These are phyloP conservation scores for Cordyceps fumosorosea DNA, from an alignment of 2,329 filamentous ascomycete genomes.

Conservation along the genomic window DNA sequence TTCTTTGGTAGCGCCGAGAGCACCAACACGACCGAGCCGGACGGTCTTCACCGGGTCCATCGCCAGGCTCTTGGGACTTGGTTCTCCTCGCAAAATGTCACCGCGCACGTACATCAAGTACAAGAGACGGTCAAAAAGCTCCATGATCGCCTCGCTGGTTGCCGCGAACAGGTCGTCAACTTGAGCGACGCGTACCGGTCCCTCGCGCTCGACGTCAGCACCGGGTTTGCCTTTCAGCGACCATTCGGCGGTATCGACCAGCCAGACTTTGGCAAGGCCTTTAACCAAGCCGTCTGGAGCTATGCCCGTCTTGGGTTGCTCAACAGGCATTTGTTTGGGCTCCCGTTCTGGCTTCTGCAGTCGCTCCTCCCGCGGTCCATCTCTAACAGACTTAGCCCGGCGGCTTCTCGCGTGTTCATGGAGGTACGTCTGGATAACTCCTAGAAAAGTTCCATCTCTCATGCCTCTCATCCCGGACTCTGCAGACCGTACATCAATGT, in stretches of 20 bases:
- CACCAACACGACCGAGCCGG: neutral
- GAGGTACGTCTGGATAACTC: neutral
- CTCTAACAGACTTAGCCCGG: neutral
- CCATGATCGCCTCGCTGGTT: neutral
- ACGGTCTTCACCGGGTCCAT: neutral
- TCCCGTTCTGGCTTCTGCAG: neutral
- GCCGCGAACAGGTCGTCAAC: neutral
- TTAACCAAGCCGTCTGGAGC: neutral
- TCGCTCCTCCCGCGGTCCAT: neutral
- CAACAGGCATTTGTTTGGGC: neutral
- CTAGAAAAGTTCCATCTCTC: neutral
- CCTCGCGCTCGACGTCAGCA: conserved; percentile 1
- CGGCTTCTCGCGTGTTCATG: neutral
- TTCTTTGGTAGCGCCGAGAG: neutral
- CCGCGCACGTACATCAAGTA: neutral
- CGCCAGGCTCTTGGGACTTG: neutral
- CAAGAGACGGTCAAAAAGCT: neutral
- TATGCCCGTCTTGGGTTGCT: neutral
- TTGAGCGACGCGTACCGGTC: neutral
- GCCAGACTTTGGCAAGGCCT: neutral
- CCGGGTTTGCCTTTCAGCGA: neutral
- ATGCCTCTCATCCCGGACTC: neutral
- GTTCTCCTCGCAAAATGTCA: neutral
- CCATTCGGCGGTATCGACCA: neutral
- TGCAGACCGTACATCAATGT: neutral